Base-by-base conservation (phyloP, 805 yeast genomes). In the Monosporozyma aquatica region DNA sequence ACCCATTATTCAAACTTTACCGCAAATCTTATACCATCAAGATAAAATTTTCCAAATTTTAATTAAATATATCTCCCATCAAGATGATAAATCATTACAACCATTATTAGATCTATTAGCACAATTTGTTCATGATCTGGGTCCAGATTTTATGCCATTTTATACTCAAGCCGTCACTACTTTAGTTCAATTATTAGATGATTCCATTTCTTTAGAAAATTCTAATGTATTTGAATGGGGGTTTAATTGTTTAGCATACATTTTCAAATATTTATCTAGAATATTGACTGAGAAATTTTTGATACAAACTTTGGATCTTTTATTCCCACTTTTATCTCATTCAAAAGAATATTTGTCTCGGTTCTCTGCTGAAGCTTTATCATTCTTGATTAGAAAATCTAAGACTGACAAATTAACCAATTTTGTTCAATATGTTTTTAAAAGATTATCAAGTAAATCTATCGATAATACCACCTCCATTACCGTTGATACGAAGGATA, bases 51-150 rank as follows among this genome's bases (percentile, higher is more conserved):
- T 78, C 47, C 68, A 70, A 5, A 50, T 71, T 4, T 64, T 92
- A 28, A 56, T 63, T 23, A 49, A 48, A 8, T 71, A 73, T 43
- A 71, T 82, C 29, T 53, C 59, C 14, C 63, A 67, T 28, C 75
- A 79, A 47, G 95, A 92, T 56, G 70, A 71, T 18, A 67, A 81
- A 43, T 77, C 95, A 1, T 64, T 84, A 36, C 92, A 87, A 59
- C 90, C 97, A 3, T 57, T 86, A 23, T 62, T 87, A 40, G 98
- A 92, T 55, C 64, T 83, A 8, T 59, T 87, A 20, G 75, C 95
- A 0, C 95, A 87, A 55, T 82, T 92, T 52, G 80, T 87, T 32
- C 96, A 86, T 53, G 98, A 90, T 66, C 66, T 90, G 47, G 97
- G 96, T 8, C 81, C 90, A 2, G 97, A 90, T 51, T 92, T 89